phyloP scores from a whole-genome alignment of 225 moss, liverwort and hornwort genomes.

The Pseudoscleropodium purum region DNA sequence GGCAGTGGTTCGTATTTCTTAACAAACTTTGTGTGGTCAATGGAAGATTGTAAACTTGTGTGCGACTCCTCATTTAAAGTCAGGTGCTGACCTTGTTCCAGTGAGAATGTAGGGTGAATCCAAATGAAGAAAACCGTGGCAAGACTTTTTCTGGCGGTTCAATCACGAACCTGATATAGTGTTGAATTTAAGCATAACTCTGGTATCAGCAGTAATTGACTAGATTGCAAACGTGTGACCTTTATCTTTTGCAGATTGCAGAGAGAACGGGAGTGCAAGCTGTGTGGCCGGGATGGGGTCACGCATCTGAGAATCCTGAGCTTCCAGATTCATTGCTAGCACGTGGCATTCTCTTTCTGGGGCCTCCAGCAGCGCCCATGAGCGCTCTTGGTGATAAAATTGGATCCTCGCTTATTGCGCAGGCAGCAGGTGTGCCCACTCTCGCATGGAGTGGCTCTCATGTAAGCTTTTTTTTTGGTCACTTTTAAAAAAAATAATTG shows the following conservation, averaged over 20 bases:
- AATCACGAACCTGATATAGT: neutral
- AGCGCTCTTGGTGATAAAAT: slow-evolving; percentile 92
- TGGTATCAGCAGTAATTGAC: neutral
- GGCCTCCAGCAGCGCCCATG: slow-evolving; percentile 97
- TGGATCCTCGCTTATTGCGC: slow-evolving; percentile 92
- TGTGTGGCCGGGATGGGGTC: slow-evolving; percentile 99
- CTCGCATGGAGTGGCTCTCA: slow-evolving; percentile 93
- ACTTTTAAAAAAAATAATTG: neutral
- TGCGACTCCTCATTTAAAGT: neutral
- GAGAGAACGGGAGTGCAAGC: slow-evolving; percentile 93
- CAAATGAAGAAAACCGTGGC: neutral
- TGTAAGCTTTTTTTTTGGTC: slow-evolving; percentile 9
- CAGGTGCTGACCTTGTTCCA: neutral
- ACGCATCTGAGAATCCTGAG: slow-evolving; percentile 85
- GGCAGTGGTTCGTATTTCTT: neutral
- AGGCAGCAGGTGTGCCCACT: slow-evolving; percentile 96
- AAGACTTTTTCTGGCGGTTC: neutral
- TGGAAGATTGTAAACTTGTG: neutral
- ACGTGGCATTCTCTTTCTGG: slow-evolving; percentile 76
- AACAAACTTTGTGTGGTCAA: neutral
- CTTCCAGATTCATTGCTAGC: slow-evolving; percentile 75
- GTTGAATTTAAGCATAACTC: neutral
- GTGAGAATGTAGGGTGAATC: neutral
- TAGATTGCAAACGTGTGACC: neutral
- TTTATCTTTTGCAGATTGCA: slow-evolving; percentile 48